Evolutionary conservation across 495 filamentous ascomycete genomes (phyloP).

Genomic region (Gamarada debralockiae): DNA sequence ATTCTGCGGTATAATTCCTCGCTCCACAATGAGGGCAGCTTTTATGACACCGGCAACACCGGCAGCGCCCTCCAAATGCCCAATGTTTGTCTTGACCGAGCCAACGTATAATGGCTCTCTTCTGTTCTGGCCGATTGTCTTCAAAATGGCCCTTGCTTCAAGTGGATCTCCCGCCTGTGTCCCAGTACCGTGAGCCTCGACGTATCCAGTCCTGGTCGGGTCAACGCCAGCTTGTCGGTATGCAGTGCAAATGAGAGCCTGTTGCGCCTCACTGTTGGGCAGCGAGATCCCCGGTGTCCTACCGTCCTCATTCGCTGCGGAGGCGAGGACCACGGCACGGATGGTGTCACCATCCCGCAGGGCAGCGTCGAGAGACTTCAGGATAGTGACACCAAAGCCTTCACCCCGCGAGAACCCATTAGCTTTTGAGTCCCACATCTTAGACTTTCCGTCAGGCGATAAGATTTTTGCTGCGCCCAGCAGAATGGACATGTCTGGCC

Average conservation of each 20-base stretch:
- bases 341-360: constrained; percentile 52
- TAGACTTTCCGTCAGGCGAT: constrained; percentile 40
- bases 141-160: not conserved
- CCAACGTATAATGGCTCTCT: constrained; percentile 45
- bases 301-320: constrained; percentile 57
- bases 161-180: not conserved
- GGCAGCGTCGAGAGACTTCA: constrained; percentile 58
- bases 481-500: constrained; percentile 34
- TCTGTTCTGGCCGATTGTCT: constrained; percentile 1
- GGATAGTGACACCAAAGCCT: constrained; percentile 49
- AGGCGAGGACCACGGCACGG: constrained; percentile 54
- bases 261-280: not conserved
- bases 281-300: constrained; percentile 39
- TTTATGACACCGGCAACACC: constrained; percentile 53
- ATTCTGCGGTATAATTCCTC: constrained; percentile 44
- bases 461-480: constrained; percentile 30
- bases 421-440: constrained; percentile 56
- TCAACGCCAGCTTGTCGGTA: constrained; percentile 25
- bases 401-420: constrained; percentile 67
- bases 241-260: not conserved
- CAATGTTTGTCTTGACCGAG: constrained; percentile 54
- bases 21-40: constrained; percentile 50
- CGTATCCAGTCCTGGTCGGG: constrained; percentile 21
- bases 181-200: constrained; percentile 1
- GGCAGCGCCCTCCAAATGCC: constrained; percentile 53